Conservation (phyloP, 257 asterid genomes). For the Misopates orontium region DNA sequence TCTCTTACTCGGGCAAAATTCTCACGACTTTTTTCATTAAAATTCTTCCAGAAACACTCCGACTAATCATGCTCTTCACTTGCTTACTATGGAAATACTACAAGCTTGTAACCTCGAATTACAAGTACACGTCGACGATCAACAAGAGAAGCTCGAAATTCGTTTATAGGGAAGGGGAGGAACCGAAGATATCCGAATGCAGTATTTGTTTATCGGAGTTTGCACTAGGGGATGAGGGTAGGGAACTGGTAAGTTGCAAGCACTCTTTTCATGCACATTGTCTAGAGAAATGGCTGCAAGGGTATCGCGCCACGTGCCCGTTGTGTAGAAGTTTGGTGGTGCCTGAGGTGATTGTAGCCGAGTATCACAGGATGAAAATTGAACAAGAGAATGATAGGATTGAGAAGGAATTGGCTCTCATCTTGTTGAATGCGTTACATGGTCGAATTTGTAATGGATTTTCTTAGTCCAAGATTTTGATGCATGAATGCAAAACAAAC, state of each 20-base stretch:
- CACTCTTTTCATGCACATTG: conserved; percentile 53
- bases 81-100: conserved; percentile 29
- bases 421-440: conserved; percentile 33
- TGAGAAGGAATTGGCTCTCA: conserved; percentile 44
- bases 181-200: conserved; percentile 36
- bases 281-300: conserved; percentile 50
- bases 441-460: conserved; percentile 25
- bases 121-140: conserved; percentile 36
- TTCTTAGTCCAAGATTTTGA: no score
- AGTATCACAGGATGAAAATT: conserved; percentile 31
- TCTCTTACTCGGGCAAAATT: conserved; percentile 27
- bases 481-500: no score
- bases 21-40: conserved; percentile 28
- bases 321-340: conserved; percentile 52
- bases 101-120: conserved; percentile 12
- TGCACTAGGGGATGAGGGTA: conserved; percentile 46
- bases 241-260: conserved; percentile 36
- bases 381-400: conserved; percentile 26
- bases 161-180: conserved; percentile 16
- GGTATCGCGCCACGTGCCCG: conserved; percentile 50
- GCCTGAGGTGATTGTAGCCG: conserved; percentile 34
- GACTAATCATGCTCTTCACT: conserved; percentile 30
- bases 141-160: conserved; percentile 43
- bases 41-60: conserved; percentile 44
- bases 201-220: conserved; percentile 50